Base-by-base conservation (phyloP, 164 flowering plant species). In the Stephania japonica region DNA sequence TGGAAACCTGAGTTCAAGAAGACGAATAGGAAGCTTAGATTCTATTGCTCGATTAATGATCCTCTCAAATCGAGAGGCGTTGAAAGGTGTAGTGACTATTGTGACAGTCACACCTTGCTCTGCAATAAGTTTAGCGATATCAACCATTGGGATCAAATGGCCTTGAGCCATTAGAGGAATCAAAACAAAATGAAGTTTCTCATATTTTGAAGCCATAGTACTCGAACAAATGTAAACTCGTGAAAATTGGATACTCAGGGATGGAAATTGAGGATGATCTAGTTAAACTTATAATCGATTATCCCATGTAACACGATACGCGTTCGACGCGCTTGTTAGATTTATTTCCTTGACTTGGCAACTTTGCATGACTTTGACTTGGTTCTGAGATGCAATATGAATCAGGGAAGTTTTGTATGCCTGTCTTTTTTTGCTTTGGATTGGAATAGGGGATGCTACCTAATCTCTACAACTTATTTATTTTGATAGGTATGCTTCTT, bases 81-180 rank as follows among this genome's bases (percentile, higher is more conserved):
- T 85, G 13, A 50, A 50, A 12, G 87, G 89, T 0, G 92, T 87
- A 16, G 89, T 83, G 76, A 88, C 63, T 1, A 90, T 68, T 71
- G 88, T 85, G 59, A 88, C 75, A 2, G 26, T 53, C 7, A 75
- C 76, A 3, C 87, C 85, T 0, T 47, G 83, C 11, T 70, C 75
- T 0, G 89, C 84, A 6, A 90, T 43, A 6, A 86, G 1, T 62
- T 67, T 79, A n/a, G 88, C 95, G 2, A 90, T 84, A 82, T 88
- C 95, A 2, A 82, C 70, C 88, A 88, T 74, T 59, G 80, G 82
- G 61, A 77, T 80, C 73, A 74, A 68, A 64, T 77, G 82, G 68
- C 82, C 82, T 68, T 77, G 80, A n/a, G 75, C 77, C 79, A 79
- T 76, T 11, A 77, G 53, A 49, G 82, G 82, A 21, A 80, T 25